A percentile compares a stretch with the other conserved stretches of the same genome.
phyloP scores from a whole-genome alignment of 176 grass and related monocot genomes.

The Aegilops bicornis region DNA sequence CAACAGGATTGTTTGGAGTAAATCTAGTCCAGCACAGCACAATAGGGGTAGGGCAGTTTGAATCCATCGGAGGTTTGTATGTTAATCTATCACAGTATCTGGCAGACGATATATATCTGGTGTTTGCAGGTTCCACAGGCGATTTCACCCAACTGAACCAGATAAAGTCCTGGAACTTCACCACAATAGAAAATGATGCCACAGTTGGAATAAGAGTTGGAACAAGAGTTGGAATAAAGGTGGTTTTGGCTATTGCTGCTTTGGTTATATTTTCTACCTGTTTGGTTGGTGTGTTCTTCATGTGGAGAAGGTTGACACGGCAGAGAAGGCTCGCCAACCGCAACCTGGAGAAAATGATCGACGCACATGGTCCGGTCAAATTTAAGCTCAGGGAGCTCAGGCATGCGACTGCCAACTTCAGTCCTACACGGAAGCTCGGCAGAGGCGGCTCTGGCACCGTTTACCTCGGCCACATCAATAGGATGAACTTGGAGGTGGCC shows the following conservation, averaged over 20 bases:
- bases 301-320: background rate
- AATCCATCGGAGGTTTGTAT: background rate
- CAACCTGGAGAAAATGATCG: slow-evolving; percentile 43
- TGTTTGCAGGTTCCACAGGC: background rate
- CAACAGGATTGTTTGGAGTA: background rate
- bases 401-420: slow-evolving; percentile 30
- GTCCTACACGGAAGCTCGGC: slow-evolving; percentile 21
- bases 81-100: background rate
- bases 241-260: background rate
- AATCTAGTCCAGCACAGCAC: background rate
- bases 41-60: background rate
- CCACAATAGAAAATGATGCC: background rate
- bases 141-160: slow-evolving; percentile 5
- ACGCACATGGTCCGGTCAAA: slow-evolving; percentile 24
- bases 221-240: background rate
- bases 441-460: slow-evolving; percentile 49
- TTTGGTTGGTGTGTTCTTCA: background rate
- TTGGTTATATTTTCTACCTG: background rate
- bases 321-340: slow-evolving; percentile 23
- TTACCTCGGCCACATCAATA: slow-evolving; percentile 31
- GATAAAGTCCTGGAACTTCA: slow-evolving; percentile 18
- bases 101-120: background rate
- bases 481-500: slow-evolving; percentile 33
- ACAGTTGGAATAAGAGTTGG: background rate
- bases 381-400: slow-evolving; percentile 47